Conservation (phyloP, 129 eudicot genomes). For the Helianthus annuus region DNA sequence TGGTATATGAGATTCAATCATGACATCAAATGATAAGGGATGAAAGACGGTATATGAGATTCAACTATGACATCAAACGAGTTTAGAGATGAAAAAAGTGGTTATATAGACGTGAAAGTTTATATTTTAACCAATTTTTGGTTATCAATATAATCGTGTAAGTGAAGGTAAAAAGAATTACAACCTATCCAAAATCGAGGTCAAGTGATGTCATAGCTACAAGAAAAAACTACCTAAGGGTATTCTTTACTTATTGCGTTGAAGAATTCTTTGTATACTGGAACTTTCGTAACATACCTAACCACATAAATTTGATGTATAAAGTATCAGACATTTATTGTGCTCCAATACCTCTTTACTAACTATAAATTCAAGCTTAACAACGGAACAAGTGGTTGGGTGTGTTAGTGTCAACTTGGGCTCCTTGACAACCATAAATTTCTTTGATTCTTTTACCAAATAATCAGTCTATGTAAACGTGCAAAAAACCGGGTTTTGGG, state of each 20-base stretch:
- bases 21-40: neutral
- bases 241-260: neutral
- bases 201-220: neutral
- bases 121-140: neutral
- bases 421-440: conserved; percentile 20
- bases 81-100: neutral
- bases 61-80: neutral
- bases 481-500: too few species aligned
- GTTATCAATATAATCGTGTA: neutral
- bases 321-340: conserved; percentile 5
- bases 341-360: neutral
- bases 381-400: conserved; percentile 25
- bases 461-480: neutral
- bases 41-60: neutral
- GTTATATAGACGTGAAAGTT: neutral
- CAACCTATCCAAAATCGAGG: neutral
- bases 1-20: neutral
- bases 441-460: neutral
- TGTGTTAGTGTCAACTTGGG: conserved; percentile 18
- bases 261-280: neutral
- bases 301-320: neutral
- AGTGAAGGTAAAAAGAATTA: neutral
- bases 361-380: conserved; percentile 22
- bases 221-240: neutral
- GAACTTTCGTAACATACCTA: neutral